phyloP scores from a whole-genome alignment of 345 rosid species.

The Populus davidiana region DNA sequence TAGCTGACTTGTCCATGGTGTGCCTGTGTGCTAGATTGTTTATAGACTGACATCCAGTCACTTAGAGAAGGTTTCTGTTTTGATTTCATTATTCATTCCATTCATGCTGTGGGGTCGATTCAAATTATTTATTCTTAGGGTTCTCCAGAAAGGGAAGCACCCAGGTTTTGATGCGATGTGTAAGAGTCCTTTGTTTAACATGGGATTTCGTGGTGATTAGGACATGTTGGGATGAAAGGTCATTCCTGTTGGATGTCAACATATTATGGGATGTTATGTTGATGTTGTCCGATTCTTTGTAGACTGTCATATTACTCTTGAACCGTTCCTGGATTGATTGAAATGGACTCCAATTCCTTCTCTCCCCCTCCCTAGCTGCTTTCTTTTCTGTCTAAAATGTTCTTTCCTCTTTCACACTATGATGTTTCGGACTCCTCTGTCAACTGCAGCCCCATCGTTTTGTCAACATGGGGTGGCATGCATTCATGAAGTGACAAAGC shows the following conservation, averaged over 20 bases:
- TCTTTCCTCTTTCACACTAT: background rate
- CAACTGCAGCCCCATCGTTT: background rate
- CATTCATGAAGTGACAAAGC: background rate
- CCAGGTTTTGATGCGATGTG: conserved; percentile 4
- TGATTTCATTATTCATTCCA: conserved; percentile 14
- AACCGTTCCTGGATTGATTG: conserved; percentile 3
- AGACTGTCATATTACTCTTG: background rate
- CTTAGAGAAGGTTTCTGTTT: conserved; percentile 3
- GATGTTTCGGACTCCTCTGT: background rate
- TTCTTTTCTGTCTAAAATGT: no score
- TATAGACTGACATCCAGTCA: conserved; percentile 26
- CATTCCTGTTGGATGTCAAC: background rate
- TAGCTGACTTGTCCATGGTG: conserved; percentile 23
- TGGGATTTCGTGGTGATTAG: conserved; percentile 10
- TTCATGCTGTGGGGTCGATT: conserved; percentile 13
- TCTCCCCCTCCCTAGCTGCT: background rate
- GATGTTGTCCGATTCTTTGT: background rate
- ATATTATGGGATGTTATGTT: background rate
- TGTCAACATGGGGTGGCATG: background rate
- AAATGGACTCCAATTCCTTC: background rate
- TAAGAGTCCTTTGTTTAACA: conserved; percentile 4
- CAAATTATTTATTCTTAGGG: conserved; percentile 18
- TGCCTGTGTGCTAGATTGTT: conserved; percentile 28
- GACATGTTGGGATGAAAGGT: conserved; percentile 4
- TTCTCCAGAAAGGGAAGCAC: conserved; percentile 8